A percentile compares a stretch with the other conserved stretches of the same genome.
These are phyloP conservation scores for Terana coerulea DNA, from an alignment of 768 basidiomycete genomes.

Conservation along the genomic window DNA sequence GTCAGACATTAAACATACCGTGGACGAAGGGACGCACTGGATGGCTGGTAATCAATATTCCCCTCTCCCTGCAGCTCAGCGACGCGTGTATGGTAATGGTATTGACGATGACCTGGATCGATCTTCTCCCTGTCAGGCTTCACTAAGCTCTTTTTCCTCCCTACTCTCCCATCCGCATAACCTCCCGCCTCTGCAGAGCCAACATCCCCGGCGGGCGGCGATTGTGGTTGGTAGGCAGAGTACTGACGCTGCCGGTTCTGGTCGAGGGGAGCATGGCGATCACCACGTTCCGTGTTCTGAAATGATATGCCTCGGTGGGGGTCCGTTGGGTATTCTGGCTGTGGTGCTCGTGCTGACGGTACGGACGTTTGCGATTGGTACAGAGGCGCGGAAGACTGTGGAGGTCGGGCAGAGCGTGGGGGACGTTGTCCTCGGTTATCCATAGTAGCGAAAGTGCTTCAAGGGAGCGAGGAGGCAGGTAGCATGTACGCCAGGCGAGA, in stretches of 20 bases:
- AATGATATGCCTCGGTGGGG: conserved; percentile 55
- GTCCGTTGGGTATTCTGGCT: conserved; percentile 19
- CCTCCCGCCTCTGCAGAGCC: conserved; percentile 40
- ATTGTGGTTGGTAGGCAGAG: conserved; percentile 44
- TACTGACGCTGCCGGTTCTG: conserved; percentile 45
- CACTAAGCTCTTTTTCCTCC: conserved; percentile 89
- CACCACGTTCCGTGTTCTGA: conserved; percentile 64
- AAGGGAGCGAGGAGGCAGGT: conserved; percentile 17
- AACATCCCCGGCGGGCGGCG: conserved; percentile 27
- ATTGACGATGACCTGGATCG: conserved; percentile 90
- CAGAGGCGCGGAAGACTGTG: conserved; percentile 21
- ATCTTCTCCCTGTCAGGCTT: conserved; percentile 94
- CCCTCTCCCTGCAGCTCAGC: conserved; percentile 71
- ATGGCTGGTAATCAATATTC: conserved; percentile 71
- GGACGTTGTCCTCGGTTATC: conserved; percentile 33
- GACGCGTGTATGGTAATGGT: conserved; percentile 89
- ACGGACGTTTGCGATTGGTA: conserved; percentile 24
- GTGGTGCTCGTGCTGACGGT: conserved; percentile 14
- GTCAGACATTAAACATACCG: conserved; percentile 3
- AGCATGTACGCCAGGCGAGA: conserved; percentile 22
- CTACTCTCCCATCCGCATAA: conserved; percentile 49
- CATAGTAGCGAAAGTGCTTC: conserved; percentile 21
- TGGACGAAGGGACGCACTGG: conserved; percentile 54
- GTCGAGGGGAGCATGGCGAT: conserved; percentile 57
- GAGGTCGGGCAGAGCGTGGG: conserved; percentile 32